Evolutionary conservation across 2,329 filamentous ascomycete genomes (phyloP).

Genomic region (Ophiostoma perfectum): DNA sequence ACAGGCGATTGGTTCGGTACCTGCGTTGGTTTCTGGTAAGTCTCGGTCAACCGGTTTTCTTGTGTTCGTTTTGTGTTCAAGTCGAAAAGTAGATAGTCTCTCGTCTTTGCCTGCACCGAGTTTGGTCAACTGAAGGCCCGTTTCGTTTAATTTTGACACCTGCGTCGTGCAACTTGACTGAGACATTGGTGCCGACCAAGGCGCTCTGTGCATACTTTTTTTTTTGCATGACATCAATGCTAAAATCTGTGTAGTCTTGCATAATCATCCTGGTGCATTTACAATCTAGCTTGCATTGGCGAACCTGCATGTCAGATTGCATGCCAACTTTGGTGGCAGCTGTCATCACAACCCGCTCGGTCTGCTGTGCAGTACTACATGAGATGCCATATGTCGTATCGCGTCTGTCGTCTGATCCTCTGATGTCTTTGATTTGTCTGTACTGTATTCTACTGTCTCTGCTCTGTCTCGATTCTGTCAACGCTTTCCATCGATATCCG

Average conservation of each 20-base stretch:
- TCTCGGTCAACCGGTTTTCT: not conserved
- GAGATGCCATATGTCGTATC: not conserved
- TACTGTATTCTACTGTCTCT: no score
- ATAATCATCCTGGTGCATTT: no score
- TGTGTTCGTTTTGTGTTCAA: not conserved
- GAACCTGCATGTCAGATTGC: not conserved
- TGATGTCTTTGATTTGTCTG: no score
- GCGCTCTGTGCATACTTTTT: no score
- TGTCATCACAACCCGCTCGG: not conserved
- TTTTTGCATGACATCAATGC: no score
- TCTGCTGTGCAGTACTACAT: not conserved
- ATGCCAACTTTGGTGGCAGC: not conserved
- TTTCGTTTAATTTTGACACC: slow-evolving; percentile 9
- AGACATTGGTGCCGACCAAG: not conserved
- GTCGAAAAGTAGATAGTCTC: no score
- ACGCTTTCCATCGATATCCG: not conserved
- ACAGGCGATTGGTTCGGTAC: not conserved
- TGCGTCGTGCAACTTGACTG: not conserved
- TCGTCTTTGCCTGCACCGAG: not conserved
- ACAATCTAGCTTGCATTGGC: not conserved
- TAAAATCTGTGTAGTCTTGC: no score
- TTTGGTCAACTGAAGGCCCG: not conserved
- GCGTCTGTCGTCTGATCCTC: no score
- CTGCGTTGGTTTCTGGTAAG: slow-evolving; percentile 4
- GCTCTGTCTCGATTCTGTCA: not conserved